A percentile compares a stretch with the other conserved stretches of the same genome.
Conservation (phyloP, 495 filamentous ascomycete species). For the Aspergillus egyptiacus region DNA sequence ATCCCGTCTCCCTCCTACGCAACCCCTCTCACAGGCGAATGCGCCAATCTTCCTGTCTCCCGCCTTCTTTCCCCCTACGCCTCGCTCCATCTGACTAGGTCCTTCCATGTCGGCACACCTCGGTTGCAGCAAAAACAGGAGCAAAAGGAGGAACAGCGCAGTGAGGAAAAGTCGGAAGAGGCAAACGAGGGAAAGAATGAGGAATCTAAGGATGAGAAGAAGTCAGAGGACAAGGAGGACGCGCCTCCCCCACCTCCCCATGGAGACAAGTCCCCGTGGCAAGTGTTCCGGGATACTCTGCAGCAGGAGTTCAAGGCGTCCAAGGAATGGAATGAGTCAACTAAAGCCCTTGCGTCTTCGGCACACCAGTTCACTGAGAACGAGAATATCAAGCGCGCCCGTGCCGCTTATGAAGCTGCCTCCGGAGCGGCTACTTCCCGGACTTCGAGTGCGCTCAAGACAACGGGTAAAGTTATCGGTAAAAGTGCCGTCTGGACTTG, state of each 20-base stretch:
- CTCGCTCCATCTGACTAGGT: constrained; percentile 35
- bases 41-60: constrained; percentile 25
- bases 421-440: constrained; percentile 67
- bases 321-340: constrained; percentile 98
- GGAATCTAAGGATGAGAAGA: constrained; percentile 25
- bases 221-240: constrained; percentile 65
- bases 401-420: constrained; percentile 77
- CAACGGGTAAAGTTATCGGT: constrained; percentile 78
- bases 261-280: constrained; percentile 95
- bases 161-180: constrained; percentile 46
- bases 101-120: constrained; percentile 36
- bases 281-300: constrained; percentile 95
- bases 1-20: constrained; percentile 35
- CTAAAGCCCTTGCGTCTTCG: constrained; percentile 81
- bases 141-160: constrained; percentile 35
- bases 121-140: constrained; percentile 39
- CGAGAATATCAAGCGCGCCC: constrained; percentile 80
- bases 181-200: constrained; percentile 39
- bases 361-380: constrained; percentile 92
- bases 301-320: constrained; percentile 89
- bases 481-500: constrained; percentile 92
- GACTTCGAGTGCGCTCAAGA: constrained; percentile 72
- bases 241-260: constrained; percentile 80
- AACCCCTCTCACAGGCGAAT: constrained; percentile 17
- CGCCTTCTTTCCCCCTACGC: constrained; percentile 36